Percentiles rank a stretch among this genome's conserved stretches.
Evolutionary conservation across 495 filamentous ascomycete genomes (phyloP).

Genomic region (Elasticomyces elasticus): DNA sequence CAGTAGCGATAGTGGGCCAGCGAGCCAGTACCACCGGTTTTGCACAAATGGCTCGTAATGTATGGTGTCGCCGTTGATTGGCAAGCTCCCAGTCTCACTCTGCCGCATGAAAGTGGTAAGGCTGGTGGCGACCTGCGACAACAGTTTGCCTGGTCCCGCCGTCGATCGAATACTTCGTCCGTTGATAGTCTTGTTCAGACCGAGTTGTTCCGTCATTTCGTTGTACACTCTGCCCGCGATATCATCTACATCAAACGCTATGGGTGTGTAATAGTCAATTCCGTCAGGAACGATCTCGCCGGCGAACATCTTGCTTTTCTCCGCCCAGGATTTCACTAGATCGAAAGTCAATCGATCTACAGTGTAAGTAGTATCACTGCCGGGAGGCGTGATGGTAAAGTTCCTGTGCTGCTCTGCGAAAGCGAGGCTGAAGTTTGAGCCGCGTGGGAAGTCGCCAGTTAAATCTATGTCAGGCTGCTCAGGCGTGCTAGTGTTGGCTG

Average conservation of each 20-base stretch:
- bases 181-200: neutral
- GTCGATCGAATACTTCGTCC: neutral
- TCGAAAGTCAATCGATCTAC: conserved; percentile 1
- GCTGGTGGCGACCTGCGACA: conserved; percentile 2
- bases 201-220: neutral
- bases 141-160: neutral
- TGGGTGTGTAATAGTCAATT: neutral
- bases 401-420: neutral
- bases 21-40: conserved; percentile 1
- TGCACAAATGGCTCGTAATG: conserved; percentile 1
- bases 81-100: neutral
- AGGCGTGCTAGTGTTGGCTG: neutral
- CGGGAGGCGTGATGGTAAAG: neutral
- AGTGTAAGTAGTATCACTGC: neutral
- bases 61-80: neutral
- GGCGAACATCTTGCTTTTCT: neutral
- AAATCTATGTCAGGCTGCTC: neutral
- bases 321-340: neutral
- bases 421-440: neutral
- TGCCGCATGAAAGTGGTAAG: conserved; percentile 2
- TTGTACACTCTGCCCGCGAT: neutral
- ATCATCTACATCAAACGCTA: neutral
- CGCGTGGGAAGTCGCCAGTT: neutral
- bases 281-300: neutral
- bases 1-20: neutral